Conservation (phyloP, 371 early-diverging fungal genomes). For the Coemansia sp. region DNA sequence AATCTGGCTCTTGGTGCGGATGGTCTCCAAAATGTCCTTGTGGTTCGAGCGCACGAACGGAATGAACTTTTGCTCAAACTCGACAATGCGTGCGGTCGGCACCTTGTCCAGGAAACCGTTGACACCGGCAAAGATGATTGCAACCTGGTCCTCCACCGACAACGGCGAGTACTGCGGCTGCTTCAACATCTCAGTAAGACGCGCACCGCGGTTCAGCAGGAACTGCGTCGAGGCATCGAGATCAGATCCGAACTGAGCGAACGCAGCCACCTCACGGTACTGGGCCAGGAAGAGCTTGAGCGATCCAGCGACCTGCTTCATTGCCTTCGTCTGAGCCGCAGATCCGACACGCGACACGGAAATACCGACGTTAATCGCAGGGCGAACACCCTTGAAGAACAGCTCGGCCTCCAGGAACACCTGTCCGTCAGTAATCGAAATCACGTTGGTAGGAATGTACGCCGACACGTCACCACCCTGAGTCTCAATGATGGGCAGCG, state of each 20-base stretch:
- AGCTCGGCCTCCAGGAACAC: slow-evolving; percentile 97
- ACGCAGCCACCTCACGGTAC: slow-evolving; percentile 98
- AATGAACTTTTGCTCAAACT: slow-evolving; percentile 88
- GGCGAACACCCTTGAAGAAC: slow-evolving; percentile 97
- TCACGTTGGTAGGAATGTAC: slow-evolving; percentile 98
- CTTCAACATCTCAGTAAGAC: slow-evolving; percentile 92
- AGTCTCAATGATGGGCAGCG: slow-evolving; percentile 96
- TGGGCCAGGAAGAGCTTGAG: slow-evolving; percentile 97
- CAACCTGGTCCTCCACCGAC: slow-evolving; percentile 91
- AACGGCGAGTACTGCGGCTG: slow-evolving; percentile 93
- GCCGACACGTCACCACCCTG: slow-evolving; percentile 98
- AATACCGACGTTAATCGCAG: slow-evolving; percentile 98
- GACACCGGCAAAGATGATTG: slow-evolving; percentile 92
- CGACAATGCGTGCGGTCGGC: slow-evolving; percentile 83
- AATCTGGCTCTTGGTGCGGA: slow-evolving; percentile 86
- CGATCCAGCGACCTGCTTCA: slow-evolving; percentile 98
- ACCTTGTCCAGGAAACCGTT: slow-evolving; percentile 97
- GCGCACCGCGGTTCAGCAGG: slow-evolving; percentile 94
- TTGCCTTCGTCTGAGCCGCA: slow-evolving; percentile 97
- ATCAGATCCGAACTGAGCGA: slow-evolving; percentile 98
- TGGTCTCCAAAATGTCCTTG: slow-evolving; percentile 80
- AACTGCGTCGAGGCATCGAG: slow-evolving; percentile 95
- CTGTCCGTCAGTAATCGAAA: slow-evolving; percentile 97
- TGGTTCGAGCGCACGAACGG: slow-evolving; percentile 86
- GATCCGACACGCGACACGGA: slow-evolving; percentile 98